Conservation (phyloP, 2,329 filamentous ascomycete genomes). For the Xylaria sp. region DNA sequence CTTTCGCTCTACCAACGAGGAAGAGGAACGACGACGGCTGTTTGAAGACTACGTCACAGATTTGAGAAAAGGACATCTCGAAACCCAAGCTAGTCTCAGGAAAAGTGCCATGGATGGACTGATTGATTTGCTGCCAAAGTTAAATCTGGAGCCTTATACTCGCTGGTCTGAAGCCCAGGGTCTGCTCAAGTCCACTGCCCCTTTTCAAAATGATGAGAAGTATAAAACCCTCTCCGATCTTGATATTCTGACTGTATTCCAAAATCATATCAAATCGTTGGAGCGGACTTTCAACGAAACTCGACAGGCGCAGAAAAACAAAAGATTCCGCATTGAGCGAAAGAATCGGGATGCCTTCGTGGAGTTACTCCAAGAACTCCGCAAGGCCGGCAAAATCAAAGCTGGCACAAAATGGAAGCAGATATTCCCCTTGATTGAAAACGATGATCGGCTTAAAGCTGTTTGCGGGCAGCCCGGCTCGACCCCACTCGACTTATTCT, state of each 20-base stretch:
- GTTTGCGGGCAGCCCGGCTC: conserved; percentile 89
- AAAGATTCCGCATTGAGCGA: conserved; percentile 83
- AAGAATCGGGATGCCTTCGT: conserved; percentile 86
- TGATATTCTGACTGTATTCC: conserved; percentile 92
- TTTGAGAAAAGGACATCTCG: conserved; percentile 82
- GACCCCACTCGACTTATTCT: conserved; percentile 90
- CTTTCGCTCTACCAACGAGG: conserved; percentile 89
- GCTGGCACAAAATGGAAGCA: conserved; percentile 91
- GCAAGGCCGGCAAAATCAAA: conserved; percentile 82
- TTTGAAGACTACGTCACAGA: conserved; percentile 94
- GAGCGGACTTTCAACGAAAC: conserved; percentile 93
- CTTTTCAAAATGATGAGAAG: conserved; percentile 83
- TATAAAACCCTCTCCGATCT: conserved; percentile 87
- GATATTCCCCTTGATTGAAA: conserved; percentile 77
- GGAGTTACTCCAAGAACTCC: conserved; percentile 78
- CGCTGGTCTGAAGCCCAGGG: conserved; percentile 92
- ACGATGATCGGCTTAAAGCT: conserved; percentile 83
- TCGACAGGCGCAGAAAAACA: conserved; percentile 86
- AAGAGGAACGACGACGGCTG: conserved; percentile 86
- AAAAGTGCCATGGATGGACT: conserved; percentile 88
- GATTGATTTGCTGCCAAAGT: conserved; percentile 77
- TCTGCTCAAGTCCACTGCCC: conserved; percentile 80
- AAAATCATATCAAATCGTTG: conserved; percentile 92
- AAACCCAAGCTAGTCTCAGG: conserved; percentile 76
- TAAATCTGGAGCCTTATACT: conserved; percentile 92